Conservation (phyloP, 1,284 basidiomycete genomes). For the Sutorius eximius region DNA sequence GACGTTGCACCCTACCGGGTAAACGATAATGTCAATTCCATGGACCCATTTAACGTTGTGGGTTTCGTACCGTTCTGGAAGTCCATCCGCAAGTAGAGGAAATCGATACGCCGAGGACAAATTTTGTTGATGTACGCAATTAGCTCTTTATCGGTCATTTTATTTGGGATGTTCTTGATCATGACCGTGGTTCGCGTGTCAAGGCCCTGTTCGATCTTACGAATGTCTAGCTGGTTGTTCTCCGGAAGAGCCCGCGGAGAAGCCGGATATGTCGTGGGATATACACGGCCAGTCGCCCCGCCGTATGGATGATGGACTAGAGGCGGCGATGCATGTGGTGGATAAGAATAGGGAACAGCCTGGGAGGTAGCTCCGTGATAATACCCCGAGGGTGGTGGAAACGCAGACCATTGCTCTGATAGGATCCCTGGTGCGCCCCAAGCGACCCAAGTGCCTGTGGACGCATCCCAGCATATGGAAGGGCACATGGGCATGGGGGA, state of each 20-base stretch:
- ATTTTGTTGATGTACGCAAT: constrained; percentile 68
- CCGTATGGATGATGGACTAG: constrained; percentile 24
- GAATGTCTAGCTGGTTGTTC: constrained; percentile 69
- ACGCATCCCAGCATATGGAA: constrained; percentile 32
- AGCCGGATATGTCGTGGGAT: constrained; percentile 27
- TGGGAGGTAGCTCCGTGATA: constrained; percentile 30
- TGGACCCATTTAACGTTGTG: background rate
- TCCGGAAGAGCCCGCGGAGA: constrained; percentile 41
- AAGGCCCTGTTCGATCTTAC: constrained; percentile 67
- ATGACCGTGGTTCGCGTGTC: constrained; percentile 85
- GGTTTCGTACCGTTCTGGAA: constrained; percentile 65
- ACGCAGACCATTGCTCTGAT: constrained; percentile 33
- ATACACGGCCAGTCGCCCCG: constrained; percentile 19
- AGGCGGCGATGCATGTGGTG: constrained; percentile 28
- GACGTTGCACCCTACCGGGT: constrained; percentile 71
- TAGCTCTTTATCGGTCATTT: constrained; percentile 79
- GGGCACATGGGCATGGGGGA: constrained; percentile 32
- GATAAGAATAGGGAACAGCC: constrained; percentile 29
- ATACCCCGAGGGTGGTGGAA: constrained; percentile 29
- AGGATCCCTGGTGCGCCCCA: constrained; percentile 30
- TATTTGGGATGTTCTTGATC: constrained; percentile 89
- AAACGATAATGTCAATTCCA: constrained; percentile 15
- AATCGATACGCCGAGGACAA: constrained; percentile 71
- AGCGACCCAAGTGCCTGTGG: constrained; percentile 32
- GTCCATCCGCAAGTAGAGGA: constrained; percentile 84